These are phyloP conservation scores for Emericellopsis cladophorae DNA, from an alignment of 2,329 filamentous ascomycete genomes.

Conservation along the genomic window DNA sequence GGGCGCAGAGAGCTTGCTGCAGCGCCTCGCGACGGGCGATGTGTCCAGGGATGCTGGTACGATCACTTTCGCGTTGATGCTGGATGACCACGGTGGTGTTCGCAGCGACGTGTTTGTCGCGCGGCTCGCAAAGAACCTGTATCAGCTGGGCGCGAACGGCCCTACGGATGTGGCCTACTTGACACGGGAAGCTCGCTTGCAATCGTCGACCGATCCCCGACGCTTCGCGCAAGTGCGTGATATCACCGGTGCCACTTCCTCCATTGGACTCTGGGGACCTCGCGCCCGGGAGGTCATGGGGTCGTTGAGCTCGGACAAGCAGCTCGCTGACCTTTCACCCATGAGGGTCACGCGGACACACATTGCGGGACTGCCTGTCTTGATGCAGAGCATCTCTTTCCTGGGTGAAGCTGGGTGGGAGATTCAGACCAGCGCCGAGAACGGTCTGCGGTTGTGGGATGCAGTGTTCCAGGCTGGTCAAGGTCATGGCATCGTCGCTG, in stretches of 20 bases:
- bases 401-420: constrained; percentile 53
- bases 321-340: constrained; percentile 31
- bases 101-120: constrained; percentile 45
- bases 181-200: constrained; percentile 34
- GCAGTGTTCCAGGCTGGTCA: constrained; percentile 40
- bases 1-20: constrained; percentile 39
- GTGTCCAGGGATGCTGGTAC: constrained; percentile 31
- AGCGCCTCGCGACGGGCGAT: constrained; percentile 37
- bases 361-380: constrained; percentile 43
- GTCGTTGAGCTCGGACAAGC: constrained; percentile 26
- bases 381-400: constrained; percentile 41
- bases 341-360: constrained; percentile 26
- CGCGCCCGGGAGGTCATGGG: constrained; percentile 36
- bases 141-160: constrained; percentile 44
- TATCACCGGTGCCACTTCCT: constrained; percentile 46
- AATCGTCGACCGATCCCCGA: constrained; percentile 24
- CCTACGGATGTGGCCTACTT: constrained; percentile 42
- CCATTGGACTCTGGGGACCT: constrained; percentile 51
- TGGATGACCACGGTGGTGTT: constrained; percentile 39
- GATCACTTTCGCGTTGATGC: constrained; percentile 43
- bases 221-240: constrained; percentile 40
- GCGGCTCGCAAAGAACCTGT: constrained; percentile 31
- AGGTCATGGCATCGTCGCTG: constrained; percentile 41
- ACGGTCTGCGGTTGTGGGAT: constrained; percentile 47
- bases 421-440: constrained; percentile 45